Conservation (phyloP, 2,329 filamentous ascomycete species). For the Calonectria montana region DNA sequence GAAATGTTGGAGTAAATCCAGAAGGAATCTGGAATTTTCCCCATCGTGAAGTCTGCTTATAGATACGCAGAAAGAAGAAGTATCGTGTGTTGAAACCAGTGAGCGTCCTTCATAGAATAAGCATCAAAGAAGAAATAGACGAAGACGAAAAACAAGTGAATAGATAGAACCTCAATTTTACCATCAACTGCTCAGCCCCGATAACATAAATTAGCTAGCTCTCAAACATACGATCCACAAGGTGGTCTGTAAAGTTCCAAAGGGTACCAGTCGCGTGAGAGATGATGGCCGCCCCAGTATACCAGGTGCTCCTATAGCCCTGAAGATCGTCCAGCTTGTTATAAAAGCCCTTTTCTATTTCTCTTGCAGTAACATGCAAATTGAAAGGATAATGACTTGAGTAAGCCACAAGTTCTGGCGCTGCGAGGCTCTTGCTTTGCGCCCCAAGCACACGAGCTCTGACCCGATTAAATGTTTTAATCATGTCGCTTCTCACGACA, state of each 20-base stretch:
- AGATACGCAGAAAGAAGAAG: no score
- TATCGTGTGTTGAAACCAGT: background rate
- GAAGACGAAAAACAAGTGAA: background rate
- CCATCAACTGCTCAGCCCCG: background rate
- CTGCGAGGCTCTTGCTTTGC: background rate
- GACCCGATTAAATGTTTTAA: conserved; percentile 29
- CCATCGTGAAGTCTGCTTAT: background rate
- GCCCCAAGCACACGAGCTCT: conserved; percentile 9
- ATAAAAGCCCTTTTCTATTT: conserved; percentile 29
- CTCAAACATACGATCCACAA: conserved; percentile 31
- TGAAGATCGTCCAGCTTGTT: conserved; percentile 31
- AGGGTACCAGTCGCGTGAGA: conserved; percentile 32
- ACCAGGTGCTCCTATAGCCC: conserved; percentile 30
- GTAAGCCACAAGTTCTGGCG: conserved; percentile 25
- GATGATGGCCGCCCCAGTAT: conserved; percentile 30
- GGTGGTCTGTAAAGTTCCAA: conserved; percentile 35
- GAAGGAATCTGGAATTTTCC: no score
- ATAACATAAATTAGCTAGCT: background rate
- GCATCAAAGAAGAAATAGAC: background rate
- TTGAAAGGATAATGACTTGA: conserved; percentile 34
- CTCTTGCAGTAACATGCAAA: conserved; percentile 19
- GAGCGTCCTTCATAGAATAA: background rate
- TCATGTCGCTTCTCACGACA: conserved; percentile 23
- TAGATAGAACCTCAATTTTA: background rate
- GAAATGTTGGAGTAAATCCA: background rate